Conservation (phyloP, 225 moss, liverwort and hornwort species). For the Bryoerythrophyllum caledonicum region DNA sequence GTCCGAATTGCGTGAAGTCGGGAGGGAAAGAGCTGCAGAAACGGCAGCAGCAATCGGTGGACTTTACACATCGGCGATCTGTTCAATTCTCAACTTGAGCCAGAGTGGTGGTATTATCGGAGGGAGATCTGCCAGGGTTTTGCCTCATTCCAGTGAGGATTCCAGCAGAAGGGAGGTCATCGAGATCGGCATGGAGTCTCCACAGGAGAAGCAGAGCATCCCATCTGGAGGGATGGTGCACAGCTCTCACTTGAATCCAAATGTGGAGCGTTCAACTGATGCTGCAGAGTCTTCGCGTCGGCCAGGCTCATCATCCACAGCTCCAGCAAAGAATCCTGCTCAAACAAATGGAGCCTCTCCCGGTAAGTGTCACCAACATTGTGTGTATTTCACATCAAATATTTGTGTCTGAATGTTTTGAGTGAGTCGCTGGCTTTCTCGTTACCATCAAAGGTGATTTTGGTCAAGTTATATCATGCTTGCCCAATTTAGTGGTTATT, state of each 20-base stretch:
- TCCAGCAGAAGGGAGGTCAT: not conserved
- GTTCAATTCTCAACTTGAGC: not conserved
- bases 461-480: not conserved
- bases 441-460: too few species aligned
- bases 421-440: not conserved
- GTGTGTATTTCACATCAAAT: not conserved
- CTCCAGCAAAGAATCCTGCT: conserved; percentile 1
- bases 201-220: conserved; percentile 5
- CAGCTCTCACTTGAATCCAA: not conserved
- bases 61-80: not conserved
- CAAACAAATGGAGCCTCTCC: conserved; percentile 10
- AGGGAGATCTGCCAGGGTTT: not conserved
- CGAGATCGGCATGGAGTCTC: conserved; percentile 11
- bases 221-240: not conserved
- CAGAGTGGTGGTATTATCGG: conserved; percentile 1
- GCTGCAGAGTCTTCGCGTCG: too few species aligned
- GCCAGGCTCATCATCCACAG: conserved; percentile 9
- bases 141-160: conserved; percentile 18
- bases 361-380: not conserved
- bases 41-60: not conserved
- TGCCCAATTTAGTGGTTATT: not conserved
- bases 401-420: too few species aligned
- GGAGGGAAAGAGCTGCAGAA: conserved; percentile 14
- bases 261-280: conserved; percentile 2
- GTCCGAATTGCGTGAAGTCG: not conserved